Percentiles rank a stretch among this genome's conserved stretches.
These are phyloP conservation scores for Silene noctiflora DNA, from an alignment of 179 eudicot genomes.

Conservation along the genomic window DNA sequence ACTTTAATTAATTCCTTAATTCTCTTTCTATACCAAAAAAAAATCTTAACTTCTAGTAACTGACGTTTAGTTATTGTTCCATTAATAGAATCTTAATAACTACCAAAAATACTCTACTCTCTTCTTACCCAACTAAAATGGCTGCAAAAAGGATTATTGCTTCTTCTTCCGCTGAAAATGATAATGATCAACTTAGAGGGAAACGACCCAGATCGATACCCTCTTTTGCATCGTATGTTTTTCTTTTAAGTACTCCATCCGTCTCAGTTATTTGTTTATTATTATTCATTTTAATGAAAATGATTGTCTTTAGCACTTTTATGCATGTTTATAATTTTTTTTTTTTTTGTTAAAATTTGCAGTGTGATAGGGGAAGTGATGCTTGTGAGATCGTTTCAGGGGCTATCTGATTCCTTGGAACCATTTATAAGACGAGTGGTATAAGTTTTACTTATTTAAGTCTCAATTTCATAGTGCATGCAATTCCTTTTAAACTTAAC, in stretches of 20 bases:
- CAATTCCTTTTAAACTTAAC: no score
- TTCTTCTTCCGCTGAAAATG: neutral
- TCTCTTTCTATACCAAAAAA: neutral
- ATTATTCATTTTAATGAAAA: no score
- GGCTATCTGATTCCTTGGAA: slow-evolving; percentile 44
- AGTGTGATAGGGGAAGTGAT: slow-evolving; percentile 48
- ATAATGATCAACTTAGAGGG: slow-evolving; percentile 31
- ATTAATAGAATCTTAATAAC: neutral
- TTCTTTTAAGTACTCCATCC: no score
- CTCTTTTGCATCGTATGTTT: slow-evolving; percentile 54
- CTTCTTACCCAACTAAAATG: slow-evolving; percentile 24
- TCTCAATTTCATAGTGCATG: no score
- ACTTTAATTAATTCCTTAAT: no score
- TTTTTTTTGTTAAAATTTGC: neutral
- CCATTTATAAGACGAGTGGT: slow-evolving; percentile 79
- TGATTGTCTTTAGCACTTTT: neutral
- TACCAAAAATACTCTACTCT: neutral
- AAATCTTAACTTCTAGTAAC: neutral
- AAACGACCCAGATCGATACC: slow-evolving; percentile 37
- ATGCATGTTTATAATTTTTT: neutral
- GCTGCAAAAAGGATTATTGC: slow-evolving; percentile 42
- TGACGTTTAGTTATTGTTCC: neutral
- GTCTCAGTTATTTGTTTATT: neutral
- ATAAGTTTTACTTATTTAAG: neutral
- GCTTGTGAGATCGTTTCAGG: slow-evolving; percentile 40